Evolutionary conservation across 345 rosid species (phyloP).

Genomic region (Draba incana): DNA sequence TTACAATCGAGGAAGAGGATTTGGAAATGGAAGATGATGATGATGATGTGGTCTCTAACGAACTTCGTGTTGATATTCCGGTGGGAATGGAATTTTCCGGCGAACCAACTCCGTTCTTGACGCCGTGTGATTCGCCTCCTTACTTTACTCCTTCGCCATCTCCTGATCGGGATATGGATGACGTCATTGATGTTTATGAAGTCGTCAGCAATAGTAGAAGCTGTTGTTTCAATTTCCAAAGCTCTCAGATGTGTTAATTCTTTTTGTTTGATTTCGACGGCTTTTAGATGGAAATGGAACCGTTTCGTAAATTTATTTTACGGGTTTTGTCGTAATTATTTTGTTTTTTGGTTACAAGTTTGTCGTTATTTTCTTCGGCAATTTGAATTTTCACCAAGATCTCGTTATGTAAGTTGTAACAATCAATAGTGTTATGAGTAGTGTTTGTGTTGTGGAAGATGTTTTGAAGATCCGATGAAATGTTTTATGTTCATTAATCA

Average conservation of each 20-base stretch:
- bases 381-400: neutral
- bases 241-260: constrained; percentile 1
- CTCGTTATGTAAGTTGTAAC: too few relatives aligned
- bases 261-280: neutral
- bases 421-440: neutral
- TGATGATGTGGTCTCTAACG: constrained; percentile 3
- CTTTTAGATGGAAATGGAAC: constrained; percentile 1
- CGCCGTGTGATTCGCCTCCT: constrained; percentile 43
- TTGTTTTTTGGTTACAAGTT: neutral
- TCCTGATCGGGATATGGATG: constrained; percentile 39
- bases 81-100: constrained; percentile 31
- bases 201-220: neutral
- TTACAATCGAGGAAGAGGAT: constrained; percentile 42
- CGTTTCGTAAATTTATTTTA: neutral
- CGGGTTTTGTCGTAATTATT: constrained; percentile 1
- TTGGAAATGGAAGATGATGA: constrained; percentile 32
- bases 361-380: constrained; percentile 6
- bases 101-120: constrained; percentile 40
- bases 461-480: neutral
- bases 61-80: constrained; percentile 14
- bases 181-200: constrained; percentile 30
- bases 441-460: too few relatives aligned
- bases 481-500: neutral
- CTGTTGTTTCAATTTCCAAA: constrained; percentile 23
- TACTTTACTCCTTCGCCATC: constrained; percentile 44